Base-by-base conservation (phyloP, 2,329 filamentous ascomycete species). In the Exophiala alcalophila region DNA sequence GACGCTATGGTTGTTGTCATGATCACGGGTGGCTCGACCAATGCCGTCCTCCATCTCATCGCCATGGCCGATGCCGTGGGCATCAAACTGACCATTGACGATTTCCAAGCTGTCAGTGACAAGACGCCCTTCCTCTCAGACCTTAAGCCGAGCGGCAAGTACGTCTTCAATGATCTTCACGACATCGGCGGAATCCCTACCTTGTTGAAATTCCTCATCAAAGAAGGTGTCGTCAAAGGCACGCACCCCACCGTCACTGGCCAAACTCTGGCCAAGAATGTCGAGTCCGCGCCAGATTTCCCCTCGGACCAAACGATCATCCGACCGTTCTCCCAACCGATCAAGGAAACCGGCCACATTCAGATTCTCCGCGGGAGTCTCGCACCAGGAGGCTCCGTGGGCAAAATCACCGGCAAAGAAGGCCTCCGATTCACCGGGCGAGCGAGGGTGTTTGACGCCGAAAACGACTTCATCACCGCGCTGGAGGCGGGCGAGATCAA, bases 1-100 rank as follows among this genome's bases (percentile, higher is more conserved):
- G 83, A 91, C 61, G 86, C 86, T 59, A 91, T 92, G 84, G 77
- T 85, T 7, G 73, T 91, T 18, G 81, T 89, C 52, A 90, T 83
- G 62, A 84, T 91, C 57, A 85, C 87, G 3, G 86, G 86, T 40
- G 86, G 86, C 51, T 89, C 84, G 59, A 92, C 86, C 53, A 92
- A 92, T 65, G 86, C 86, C 26, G 86, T 92, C 24, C 78, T 92
- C 31, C 86, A 92, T 65, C 67, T 92, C 33, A 86, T 92, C 60
- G 86, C 86, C 58, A 89, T 91, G 44, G 86, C 86, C 48, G 83
- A 91, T 66, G 77, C 83, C 4, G 85, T 88, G 15, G 86, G 85
- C 57, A 76, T 92, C 62, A 85, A 87, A 65, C 77, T 92, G 41
- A 87, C 83, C 32, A 83, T 92, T 47, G 86, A 92, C 56, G 86